Base-by-base conservation (phyloP, 2,329 filamentous ascomycete genomes). In the Nigrospora sphaerica region DNA sequence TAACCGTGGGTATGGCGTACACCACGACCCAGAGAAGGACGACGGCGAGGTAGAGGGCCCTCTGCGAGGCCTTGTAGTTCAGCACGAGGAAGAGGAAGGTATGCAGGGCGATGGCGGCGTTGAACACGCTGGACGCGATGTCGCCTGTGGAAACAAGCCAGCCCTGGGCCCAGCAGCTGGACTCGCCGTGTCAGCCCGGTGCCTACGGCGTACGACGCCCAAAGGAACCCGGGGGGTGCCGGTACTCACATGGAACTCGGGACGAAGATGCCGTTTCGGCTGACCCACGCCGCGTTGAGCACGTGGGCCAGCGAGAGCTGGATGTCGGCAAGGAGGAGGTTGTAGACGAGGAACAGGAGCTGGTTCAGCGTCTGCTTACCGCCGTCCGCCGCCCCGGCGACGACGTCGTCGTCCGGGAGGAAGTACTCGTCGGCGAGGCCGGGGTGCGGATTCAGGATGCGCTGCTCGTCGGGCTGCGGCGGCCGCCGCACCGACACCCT, bases 111-210 rank as follows among this genome's bases (percentile, higher is more conserved):
- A 88, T 86, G 1, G 71, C 68, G 2, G 80, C 74, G 52, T 86
- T 83, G 60, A 85, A 88, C 44, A 83, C 74, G 49, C 81, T 85
- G 23, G 78, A 82, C 0, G 81, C 73, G 45, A 88, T 57, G 57
- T 86, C 82, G 28, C 84, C 85, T 0, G 76, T 78, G 5, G 81
- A 83, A 3, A 87, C 69, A 40, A 87, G 80, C 62, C 83, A 81
- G n/a, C 82, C 84, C 61, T 88, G 84, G 0, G 74, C 74, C 56
- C 66, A 73, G 62, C 83, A 86, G 6, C 74, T 66, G 1, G 68
- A 52, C 0, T n/a, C n/a, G n/a, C n/a, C n/a, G n/a, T n/a, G n/a
- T 23, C 19, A 23, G 19, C 19, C 19, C 19, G 19, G n/a, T n/a
- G n/a, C n/a, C n/a, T n/a, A n/a, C n/a, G n/a, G n/a, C n/a, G n/a